Evolutionary conservation across 805 yeast genomes (phyloP).

Genomic region (Yarrowia sp.): DNA sequence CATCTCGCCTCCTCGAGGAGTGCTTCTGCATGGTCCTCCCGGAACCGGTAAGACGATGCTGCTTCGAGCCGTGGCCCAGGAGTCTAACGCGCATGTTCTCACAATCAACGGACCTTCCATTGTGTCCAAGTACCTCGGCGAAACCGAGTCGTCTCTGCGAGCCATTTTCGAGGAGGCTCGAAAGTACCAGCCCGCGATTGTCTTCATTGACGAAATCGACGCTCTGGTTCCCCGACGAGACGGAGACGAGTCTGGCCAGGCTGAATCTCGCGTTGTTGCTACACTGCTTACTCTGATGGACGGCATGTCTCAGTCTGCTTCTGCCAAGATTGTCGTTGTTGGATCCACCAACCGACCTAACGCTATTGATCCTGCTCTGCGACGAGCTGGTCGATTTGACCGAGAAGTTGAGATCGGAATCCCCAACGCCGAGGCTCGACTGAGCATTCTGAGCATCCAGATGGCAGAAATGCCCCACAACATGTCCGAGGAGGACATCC

Average conservation of each 20-base stretch:
- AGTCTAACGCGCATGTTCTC: constrained; percentile 73
- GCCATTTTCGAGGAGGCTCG: constrained; percentile 81
- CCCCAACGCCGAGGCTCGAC: constrained; percentile 98
- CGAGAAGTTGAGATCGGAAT: constrained; percentile 85
- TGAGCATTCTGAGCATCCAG: constrained; percentile 65
- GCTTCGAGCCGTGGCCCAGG: constrained; percentile 75
- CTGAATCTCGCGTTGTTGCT: constrained; percentile 87
- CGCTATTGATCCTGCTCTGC: constrained; percentile 79
- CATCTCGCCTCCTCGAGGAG: constrained; percentile 90
- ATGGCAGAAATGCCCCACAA: constrained; percentile 58
- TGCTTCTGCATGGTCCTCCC: constrained; percentile 92
- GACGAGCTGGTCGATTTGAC: constrained; percentile 84
- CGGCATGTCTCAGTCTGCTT: constrained; percentile 95
- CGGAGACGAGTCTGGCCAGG: constrained; percentile 84
- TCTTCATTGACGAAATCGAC: constrained; percentile 91
- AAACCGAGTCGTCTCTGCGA: constrained; percentile 83
- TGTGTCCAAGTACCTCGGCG: constrained; percentile 90
- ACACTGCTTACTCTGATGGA: constrained; percentile 92
- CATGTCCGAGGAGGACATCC: constrained; percentile 55
- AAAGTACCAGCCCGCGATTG: constrained; percentile 79
- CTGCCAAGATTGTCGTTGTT: constrained; percentile 91
- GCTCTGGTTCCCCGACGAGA: constrained; percentile 83
- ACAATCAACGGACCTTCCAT: constrained; percentile 88
- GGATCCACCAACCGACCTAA: constrained; percentile 93
- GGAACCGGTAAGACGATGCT: constrained; percentile 96